A percentile compares a stretch with the other conserved stretches of the same genome.
These are phyloP conservation scores for Lyophyllum decastes DNA, from an alignment of 768 basidiomycete genomes.

Conservation along the genomic window DNA sequence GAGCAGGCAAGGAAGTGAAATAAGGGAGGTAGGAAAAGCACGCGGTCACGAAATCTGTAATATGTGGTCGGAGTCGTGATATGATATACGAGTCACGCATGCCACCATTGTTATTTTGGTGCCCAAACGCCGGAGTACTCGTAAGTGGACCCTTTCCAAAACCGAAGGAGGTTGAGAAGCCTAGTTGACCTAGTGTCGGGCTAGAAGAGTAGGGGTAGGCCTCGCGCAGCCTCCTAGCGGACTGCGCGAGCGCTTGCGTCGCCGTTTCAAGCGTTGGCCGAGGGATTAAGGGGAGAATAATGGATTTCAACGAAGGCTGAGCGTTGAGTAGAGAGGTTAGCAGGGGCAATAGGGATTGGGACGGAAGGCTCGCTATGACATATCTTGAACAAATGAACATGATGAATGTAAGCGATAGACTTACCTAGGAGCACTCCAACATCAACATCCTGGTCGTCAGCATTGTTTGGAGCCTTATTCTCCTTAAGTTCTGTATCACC, in stretches of 20 bases:
- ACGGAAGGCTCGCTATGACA: slow-evolving; percentile 72
- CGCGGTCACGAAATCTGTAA: slow-evolving; percentile 75
- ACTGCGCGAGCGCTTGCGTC: slow-evolving; percentile 63
- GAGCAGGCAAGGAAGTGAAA: slow-evolving; percentile 60
- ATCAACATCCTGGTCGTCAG: slow-evolving; percentile 66
- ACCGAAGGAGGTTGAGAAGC: slow-evolving; percentile 27
- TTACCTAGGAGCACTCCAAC: slow-evolving; percentile 79
- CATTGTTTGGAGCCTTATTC: slow-evolving; percentile 37
- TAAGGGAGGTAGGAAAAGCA: slow-evolving; percentile 85
- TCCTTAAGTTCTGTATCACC: slow-evolving; percentile 49
- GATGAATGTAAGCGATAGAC: slow-evolving; percentile 23
- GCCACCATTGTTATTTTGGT: slow-evolving; percentile 38
- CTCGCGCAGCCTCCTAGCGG: slow-evolving; percentile 74
- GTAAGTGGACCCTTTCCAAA: slow-evolving; percentile 28
- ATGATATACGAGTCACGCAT: slow-evolving; percentile 85
- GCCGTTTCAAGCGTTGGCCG: slow-evolving; percentile 82
- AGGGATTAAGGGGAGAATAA: slow-evolving; percentile 77
- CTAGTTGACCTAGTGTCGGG: slow-evolving; percentile 31
- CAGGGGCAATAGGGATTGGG: slow-evolving; percentile 74
- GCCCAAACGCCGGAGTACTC: slow-evolving; percentile 25
- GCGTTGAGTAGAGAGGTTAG: slow-evolving; percentile 65
- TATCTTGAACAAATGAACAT: slow-evolving; percentile 14
- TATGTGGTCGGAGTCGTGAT: slow-evolving; percentile 73
- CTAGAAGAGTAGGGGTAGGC: slow-evolving; percentile 80
- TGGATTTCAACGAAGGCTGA: slow-evolving; percentile 71